These are phyloP conservation scores for Silene uniflora DNA, from an alignment of 148 eudicot species.

Conservation along the genomic window DNA sequence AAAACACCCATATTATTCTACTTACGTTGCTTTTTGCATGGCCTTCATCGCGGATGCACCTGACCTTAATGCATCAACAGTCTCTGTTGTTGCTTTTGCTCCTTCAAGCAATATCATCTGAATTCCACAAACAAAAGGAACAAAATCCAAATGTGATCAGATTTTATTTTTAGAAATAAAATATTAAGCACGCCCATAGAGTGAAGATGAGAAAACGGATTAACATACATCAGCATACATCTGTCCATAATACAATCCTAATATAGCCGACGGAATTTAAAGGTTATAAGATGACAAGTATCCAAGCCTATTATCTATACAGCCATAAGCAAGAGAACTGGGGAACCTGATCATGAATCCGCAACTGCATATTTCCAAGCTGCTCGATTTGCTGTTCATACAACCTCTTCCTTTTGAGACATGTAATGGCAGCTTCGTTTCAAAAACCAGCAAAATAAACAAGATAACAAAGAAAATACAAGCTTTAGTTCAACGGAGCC, in stretches of 20 bases:
- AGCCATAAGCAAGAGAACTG: not conserved
- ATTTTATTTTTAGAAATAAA: not conserved
- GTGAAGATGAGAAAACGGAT: not conserved
- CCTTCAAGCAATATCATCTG: conserved; percentile 94
- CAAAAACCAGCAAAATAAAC: conserved; percentile 10
- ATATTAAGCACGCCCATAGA: not conserved
- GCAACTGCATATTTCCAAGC: conserved; percentile 84
- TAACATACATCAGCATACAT: not conserved
- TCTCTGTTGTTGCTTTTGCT: conserved; percentile 91
- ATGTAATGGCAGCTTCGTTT: conserved; percentile 64
- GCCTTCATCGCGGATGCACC: conserved; percentile 95
- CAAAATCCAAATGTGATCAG: not conserved
- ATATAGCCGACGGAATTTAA: no score
- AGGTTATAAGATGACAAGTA: not conserved
- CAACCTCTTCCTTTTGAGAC: conserved; percentile 73
- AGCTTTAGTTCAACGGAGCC: not conserved
- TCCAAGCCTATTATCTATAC: not conserved
- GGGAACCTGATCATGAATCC: conserved; percentile 81
- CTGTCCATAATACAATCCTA: not conserved
- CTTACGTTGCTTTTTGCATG: conserved; percentile 93
- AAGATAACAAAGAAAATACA: not conserved
- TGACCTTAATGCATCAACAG: conserved; percentile 89
- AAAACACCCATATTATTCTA: conserved; percentile 4
- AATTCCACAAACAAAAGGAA: conserved; percentile 8
- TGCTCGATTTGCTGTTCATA: conserved; percentile 82